Base-by-base conservation (phyloP, 495 filamentous ascomycete genomes). In the Aspergillus homomorphus region DNA sequence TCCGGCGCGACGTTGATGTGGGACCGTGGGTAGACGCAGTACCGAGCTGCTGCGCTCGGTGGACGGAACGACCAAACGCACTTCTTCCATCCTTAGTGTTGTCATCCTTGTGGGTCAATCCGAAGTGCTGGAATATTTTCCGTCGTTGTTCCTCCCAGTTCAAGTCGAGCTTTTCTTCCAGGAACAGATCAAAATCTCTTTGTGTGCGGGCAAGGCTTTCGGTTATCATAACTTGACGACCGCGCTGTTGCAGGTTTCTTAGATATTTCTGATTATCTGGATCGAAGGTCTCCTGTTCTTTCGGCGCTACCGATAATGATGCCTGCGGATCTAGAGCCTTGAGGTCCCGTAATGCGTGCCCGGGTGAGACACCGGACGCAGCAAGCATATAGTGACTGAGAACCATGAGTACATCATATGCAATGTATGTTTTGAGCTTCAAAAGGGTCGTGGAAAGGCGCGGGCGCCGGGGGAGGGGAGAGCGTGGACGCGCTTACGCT, bases 71-170 rank as follows among this genome's bases (percentile, higher is more conserved):
- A 30, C 87, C 85, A 75, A 90, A 90, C 7, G 78, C 74, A 21
- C 82, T 81, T 30, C 65, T 77, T 18, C 62, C 71, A 22, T 78
- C 77, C 54, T 68, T 67, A 52, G 73, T 62, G 24, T 68, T 51
- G 9, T 79, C 77, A 45, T 87, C 82, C 60, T 80, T 84, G 8
- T 86, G 80, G 57, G 82, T 88, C 43, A 99, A 87, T 8, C 94
- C 94, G 69, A 99, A 98, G 68, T 99, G 94, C 65, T 96, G 85
- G 69, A 96, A 96, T 53, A 98, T 96, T 53, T 86, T 85, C 67
- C 87, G 89, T 41, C 92, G 87, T 73, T 98, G 94, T 6, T 87
- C 85, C 55, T 98, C 91, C 93, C 93, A 98, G 70, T 97, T 90
- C 78, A 94, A 87, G 8, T 90, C 90, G 7, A 97, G 87, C 66